These are phyloP conservation scores for Phylloporus scabripes DNA, from an alignment of 768 basidiomycete genomes.

Conservation along the genomic window DNA sequence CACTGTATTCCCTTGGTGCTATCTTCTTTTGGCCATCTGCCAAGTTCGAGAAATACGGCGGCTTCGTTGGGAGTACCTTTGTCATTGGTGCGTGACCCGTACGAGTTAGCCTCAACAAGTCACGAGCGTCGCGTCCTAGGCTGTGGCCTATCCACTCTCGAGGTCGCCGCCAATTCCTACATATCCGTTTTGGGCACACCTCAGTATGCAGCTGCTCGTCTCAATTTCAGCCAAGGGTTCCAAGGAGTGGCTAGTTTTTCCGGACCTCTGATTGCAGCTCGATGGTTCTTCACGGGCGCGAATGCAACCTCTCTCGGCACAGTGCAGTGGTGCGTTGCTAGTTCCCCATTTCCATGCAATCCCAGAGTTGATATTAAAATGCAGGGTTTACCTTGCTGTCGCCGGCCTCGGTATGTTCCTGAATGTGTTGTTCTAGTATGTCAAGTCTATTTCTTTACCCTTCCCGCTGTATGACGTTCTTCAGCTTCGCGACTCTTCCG, in stretches of 20 bases:
- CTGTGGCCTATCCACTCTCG: slow-evolving; percentile 60
- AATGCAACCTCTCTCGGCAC: slow-evolving; percentile 59
- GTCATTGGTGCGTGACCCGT: slow-evolving; percentile 45
- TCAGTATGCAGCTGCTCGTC: slow-evolving; percentile 65
- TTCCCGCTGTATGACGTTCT: neutral
- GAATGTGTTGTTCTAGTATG: slow-evolving; percentile 61
- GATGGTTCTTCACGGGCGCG: slow-evolving; percentile 65
- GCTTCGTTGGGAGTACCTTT: slow-evolving; percentile 71
- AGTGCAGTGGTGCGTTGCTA: slow-evolving; percentile 50
- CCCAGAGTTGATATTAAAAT: slow-evolving; percentile 1
- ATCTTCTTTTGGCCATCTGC: slow-evolving; percentile 80
- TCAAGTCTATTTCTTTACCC: slow-evolving; percentile 1
- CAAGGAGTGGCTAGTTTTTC: slow-evolving; percentile 71
- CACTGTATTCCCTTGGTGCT: slow-evolving; percentile 58
- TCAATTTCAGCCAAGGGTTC: slow-evolving; percentile 78
- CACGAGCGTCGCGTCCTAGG: slow-evolving; percentile 29
- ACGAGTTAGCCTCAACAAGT: neutral
- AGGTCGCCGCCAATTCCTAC: slow-evolving; percentile 79
- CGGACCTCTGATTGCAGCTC: slow-evolving; percentile 69
- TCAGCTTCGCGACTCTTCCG: slow-evolving; percentile 60
- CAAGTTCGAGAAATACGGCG: slow-evolving; percentile 59
- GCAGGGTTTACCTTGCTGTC: slow-evolving; percentile 61
- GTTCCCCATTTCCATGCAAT: neutral
- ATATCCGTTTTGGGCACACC: slow-evolving; percentile 63
- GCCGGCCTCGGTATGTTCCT: slow-evolving; percentile 57